Evolutionary conservation across 2,329 filamentous ascomycete species (phyloP).

Genomic region (Clarireedia sp.): DNA sequence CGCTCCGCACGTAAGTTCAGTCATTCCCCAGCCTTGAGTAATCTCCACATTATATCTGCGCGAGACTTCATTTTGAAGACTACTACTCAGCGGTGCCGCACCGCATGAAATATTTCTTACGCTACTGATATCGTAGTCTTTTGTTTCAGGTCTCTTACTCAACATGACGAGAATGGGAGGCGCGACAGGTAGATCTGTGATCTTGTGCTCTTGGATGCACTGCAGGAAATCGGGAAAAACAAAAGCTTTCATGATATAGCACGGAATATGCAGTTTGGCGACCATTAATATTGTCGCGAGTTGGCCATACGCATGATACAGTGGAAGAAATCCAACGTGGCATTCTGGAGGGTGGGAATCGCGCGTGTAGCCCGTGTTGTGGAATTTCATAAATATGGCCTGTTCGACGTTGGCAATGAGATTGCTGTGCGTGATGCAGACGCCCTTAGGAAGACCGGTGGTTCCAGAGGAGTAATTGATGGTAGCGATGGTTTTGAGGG

Average conservation of each 20-base stretch:
- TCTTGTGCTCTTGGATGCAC: slow-evolving; percentile 41
- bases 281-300: too few species aligned
- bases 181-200: slow-evolving; percentile 46
- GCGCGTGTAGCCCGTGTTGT: too few species aligned
- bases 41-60: too few species aligned
- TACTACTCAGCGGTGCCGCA: slow-evolving; percentile 42
- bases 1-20: too few species aligned
- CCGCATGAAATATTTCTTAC: slow-evolving; percentile 42
- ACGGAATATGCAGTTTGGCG: slow-evolving; percentile 28
- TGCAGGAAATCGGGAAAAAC: slow-evolving; percentile 45
- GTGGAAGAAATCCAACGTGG: too few species aligned
- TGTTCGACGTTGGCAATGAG: slow-evolving; percentile 11
- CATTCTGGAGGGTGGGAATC: too few species aligned
- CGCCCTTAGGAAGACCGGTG: slow-evolving; percentile 77
- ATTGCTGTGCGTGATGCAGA: slow-evolving; percentile 43
- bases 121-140: slow-evolving; percentile 43
- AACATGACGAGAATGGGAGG: slow-evolving; percentile 52
- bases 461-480: slow-evolving; percentile 64
- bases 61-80: too few species aligned
- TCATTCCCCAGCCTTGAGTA: too few species aligned
- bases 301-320: too few species aligned
- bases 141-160: slow-evolving; percentile 45
- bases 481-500: slow-evolving; percentile 36
- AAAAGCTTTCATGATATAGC: slow-evolving; percentile 51
- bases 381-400: too few species aligned